Percentiles rank a stretch among this genome's conserved stretches.
Evolutionary conservation across 2,329 filamentous ascomycete species (phyloP).

Genomic region (Dichotomopilus funicola): DNA sequence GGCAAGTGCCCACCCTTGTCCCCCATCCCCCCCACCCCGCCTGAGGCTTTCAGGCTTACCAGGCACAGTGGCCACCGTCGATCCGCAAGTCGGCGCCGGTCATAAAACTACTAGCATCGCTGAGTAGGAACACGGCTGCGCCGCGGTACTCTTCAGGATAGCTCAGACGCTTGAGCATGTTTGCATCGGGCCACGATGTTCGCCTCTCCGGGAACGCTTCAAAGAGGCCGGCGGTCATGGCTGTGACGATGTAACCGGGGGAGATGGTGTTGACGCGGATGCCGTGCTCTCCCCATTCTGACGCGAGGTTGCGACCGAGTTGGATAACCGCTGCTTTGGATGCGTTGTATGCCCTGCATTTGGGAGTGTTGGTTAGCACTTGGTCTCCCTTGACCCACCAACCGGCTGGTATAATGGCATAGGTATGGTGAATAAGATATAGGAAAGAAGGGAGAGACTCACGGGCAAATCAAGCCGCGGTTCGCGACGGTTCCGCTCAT

Average conservation of each 20-base stretch:
- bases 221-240: conserved; percentile 79
- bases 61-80: conserved; percentile 62
- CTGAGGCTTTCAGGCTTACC: conserved; percentile 34
- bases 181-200: conserved; percentile 69
- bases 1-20: background rate
- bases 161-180: conserved; percentile 71
- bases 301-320: conserved; percentile 61
- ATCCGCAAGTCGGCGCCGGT: conserved; percentile 63
- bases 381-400: too few species aligned
- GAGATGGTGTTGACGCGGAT: conserved; percentile 79
- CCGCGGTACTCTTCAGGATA: conserved; percentile 64
- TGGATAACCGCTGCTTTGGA: conserved; percentile 70
- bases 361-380: background rate
- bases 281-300: conserved; percentile 64
- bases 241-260: conserved; percentile 72
- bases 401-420: too few species aligned
- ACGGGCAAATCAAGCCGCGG: conserved; percentile 54
- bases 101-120: conserved; percentile 64
- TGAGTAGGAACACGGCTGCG: conserved; percentile 61
- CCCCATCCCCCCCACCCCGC: background rate
- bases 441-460: conserved; percentile 27
- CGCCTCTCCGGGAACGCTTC: conserved; percentile 63
- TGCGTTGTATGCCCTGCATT: conserved; percentile 61
- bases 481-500: conserved; percentile 66
- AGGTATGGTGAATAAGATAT: background rate